These are phyloP conservation scores for Lyophyllum semitale DNA, from an alignment of 768 basidiomycete species.

Conservation along the genomic window DNA sequence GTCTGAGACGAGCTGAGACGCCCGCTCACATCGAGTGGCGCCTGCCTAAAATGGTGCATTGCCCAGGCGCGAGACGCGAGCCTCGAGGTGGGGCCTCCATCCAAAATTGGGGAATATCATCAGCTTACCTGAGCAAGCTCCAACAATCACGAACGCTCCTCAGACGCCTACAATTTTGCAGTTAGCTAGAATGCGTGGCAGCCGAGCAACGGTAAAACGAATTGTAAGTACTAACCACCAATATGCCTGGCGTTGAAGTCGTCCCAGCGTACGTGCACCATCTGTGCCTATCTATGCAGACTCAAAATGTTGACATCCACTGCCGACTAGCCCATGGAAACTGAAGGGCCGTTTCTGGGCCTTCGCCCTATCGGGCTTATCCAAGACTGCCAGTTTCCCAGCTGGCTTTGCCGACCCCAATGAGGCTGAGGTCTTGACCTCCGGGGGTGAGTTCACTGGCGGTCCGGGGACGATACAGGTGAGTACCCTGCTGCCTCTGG, in stretches of 20 bases:
- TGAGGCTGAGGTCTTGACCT: constrained; percentile 26
- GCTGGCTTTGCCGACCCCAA: constrained; percentile 28
- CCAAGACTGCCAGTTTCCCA: constrained; percentile 25
- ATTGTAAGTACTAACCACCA: no score
- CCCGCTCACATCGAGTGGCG: no score
- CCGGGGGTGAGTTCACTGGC: constrained; percentile 30
- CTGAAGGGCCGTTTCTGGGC: constrained; percentile 29
- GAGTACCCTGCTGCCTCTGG: neutral
- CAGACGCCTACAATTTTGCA: no score
- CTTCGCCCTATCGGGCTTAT: constrained; percentile 23
- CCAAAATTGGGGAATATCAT: no score
- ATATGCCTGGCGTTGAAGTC: constrained; percentile 18
- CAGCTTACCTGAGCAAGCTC: no score
- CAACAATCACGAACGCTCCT: no score
- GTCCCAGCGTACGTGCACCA: constrained; percentile 21
- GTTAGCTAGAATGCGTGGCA: no score
- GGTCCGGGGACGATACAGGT: constrained; percentile 28
- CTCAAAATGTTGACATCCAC: neutral
- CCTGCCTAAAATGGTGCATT: no score
- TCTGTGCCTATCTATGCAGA: neutral
- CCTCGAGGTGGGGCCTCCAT: no score
- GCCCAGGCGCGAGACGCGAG: no score
- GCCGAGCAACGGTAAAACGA: no score
- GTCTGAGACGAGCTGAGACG: no score
- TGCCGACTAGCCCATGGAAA: constrained; percentile 28